Evolutionary conservation across 441 rosid genomes (phyloP).

Genomic region (Croton laevigatus): DNA sequence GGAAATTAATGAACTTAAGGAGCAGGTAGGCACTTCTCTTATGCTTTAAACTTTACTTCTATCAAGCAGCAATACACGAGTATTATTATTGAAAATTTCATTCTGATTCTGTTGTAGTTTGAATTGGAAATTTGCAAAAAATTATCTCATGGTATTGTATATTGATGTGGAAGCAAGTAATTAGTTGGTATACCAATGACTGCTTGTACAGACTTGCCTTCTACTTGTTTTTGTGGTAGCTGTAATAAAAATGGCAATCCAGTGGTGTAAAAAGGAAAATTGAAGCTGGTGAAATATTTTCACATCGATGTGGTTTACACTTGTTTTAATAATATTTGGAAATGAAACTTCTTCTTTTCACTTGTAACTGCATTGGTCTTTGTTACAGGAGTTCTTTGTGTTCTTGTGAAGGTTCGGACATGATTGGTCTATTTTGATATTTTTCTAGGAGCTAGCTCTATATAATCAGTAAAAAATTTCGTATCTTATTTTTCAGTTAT

Average conservation of each 20-base stretch:
- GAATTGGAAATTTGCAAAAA: slow-evolving; percentile 16
- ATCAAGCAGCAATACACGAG: slow-evolving; percentile 1
- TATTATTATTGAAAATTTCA: not conserved
- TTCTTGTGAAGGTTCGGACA: not conserved
- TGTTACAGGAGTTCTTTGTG: not conserved
- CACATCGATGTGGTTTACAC: not conserved
- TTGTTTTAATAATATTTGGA: not conserved
- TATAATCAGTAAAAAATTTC: not conserved
- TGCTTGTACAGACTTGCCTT: slow-evolving; percentile 1
- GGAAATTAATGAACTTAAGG: slow-evolving; percentile 74
- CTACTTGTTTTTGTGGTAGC: slow-evolving; percentile 6
- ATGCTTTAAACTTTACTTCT: slow-evolving; percentile 7
- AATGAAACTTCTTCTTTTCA: not conserved
- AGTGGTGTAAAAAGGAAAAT: not conserved
- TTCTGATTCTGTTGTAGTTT: slow-evolving; percentile 3
- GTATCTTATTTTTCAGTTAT: not conserved
- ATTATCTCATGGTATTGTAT: slow-evolving; percentile 4
- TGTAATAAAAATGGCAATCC: slow-evolving; percentile 12
- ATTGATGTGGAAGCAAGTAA: slow-evolving; percentile 11
- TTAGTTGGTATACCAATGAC: not conserved
- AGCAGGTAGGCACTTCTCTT: slow-evolving; percentile 59
- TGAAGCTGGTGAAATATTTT: slow-evolving; percentile 2
- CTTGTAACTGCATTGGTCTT: not conserved
- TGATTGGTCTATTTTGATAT: slow-evolving; percentile 8
- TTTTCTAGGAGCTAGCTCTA: not conserved